Base-by-base conservation (phyloP, 768 basidiomycete genomes). In the Leccinellum albellum region DNA sequence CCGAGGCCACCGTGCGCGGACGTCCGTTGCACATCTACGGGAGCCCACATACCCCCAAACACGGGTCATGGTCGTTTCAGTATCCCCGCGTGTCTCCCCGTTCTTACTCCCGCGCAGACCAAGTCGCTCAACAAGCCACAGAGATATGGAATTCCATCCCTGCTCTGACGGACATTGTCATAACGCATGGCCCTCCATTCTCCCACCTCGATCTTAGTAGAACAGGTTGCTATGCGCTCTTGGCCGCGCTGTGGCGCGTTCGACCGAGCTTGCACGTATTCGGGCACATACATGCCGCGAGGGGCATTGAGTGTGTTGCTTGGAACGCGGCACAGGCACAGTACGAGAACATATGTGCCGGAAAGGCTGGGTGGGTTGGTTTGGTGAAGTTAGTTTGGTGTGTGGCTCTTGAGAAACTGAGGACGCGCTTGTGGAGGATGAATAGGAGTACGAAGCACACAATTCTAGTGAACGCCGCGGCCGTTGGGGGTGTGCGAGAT, bases 281-380 rank as follows among this genome's bases (percentile, higher is more conserved):
- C 13, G 58, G 58, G 8, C 58, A 59, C 4, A 59, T 59, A 42
- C 58, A 59, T 35, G 58, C 58, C 13, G 58, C 50, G 10, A 59
- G 58, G 35, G 51, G 58, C 8, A 3, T 15, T 6, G 20, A 49
- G 23, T 33, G 2, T 28, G 20, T 59, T 35, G 13, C n/a, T 26
- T 59, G 58, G 55, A 23, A 57, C 44, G n/a, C 31, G 15, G 35
- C 29, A 5, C 58, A 59, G 9, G 35, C 45, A 33, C 35, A 51
- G 45, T 59, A 59, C 28, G 58, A 59, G 32, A 55, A 47, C 24
- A 20, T 59, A 1, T 57, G 55, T 42, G 58, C 50, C 6, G 55
- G 50, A 26, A 57, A 14, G 23, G 13, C 7, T 20, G 50, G 58
- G 4, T 51, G 31, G 58, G 2, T 23, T 13, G 50, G 58, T 17